Conservation (phyloP, 2,329 filamentous ascomycete species). For the Fusarium lyarnte region DNA sequence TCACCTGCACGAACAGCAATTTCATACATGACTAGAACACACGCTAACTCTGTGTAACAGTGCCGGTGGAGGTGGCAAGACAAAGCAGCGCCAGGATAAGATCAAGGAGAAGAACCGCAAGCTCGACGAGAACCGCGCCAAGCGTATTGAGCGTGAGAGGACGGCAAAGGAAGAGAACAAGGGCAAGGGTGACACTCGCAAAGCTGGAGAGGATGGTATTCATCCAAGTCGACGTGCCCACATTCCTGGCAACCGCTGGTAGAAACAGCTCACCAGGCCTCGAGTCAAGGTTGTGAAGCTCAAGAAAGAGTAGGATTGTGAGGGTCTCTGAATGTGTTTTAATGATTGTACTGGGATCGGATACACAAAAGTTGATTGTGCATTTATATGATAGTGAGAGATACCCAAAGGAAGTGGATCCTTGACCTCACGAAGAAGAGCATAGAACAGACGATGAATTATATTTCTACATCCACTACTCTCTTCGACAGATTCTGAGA, state of each 20-base stretch:
- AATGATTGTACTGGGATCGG: slow-evolving; percentile 14
- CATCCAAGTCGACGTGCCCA: slow-evolving; percentile 62
- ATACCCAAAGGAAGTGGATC: slow-evolving; percentile 45
- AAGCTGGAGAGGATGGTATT: slow-evolving; percentile 50
- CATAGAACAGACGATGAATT: background rate
- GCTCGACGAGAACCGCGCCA: slow-evolving; percentile 72
- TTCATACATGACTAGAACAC: background rate
- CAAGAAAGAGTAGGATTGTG: background rate
- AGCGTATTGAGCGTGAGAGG: slow-evolving; percentile 60
- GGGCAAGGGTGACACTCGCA: slow-evolving; percentile 36
- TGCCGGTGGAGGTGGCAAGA: slow-evolving; percentile 87
- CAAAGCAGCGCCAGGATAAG: slow-evolving; percentile 75
- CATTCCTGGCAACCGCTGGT: slow-evolving; percentile 37
- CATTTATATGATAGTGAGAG: slow-evolving; percentile 38
- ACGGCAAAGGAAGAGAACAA: slow-evolving; percentile 46
- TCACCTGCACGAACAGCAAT: slow-evolving; percentile 8
- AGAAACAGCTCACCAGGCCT: background rate
- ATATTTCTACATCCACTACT: background rate
- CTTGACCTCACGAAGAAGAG: slow-evolving; percentile 30
- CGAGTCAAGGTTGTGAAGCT: background rate
- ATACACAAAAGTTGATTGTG: slow-evolving; percentile 36
- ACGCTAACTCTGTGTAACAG: slow-evolving; percentile 53
- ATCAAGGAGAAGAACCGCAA: slow-evolving; percentile 88
- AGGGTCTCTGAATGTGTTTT: slow-evolving; percentile 1
- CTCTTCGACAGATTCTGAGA: background rate